A percentile compares a stretch with the other conserved stretches of the same genome.
These are phyloP conservation scores for Sarcodon sp. DNA, from an alignment of 768 basidiomycete genomes.

Conservation along the genomic window DNA sequence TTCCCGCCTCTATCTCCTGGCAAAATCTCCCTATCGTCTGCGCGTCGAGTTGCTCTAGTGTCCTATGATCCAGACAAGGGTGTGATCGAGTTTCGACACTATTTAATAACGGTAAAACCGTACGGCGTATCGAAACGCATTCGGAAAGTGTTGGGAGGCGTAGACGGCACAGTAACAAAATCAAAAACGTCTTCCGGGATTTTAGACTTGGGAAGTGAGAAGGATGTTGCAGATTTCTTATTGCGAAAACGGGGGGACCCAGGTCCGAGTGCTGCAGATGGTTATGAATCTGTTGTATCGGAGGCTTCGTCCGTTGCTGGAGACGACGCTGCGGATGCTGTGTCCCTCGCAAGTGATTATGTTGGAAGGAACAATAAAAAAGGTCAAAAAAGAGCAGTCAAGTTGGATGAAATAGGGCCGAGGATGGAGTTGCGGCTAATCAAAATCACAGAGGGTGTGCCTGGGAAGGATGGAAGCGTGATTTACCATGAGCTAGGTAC, in stretches of 20 bases:
- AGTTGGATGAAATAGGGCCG: constrained; percentile 89
- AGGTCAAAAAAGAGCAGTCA: constrained; percentile 83
- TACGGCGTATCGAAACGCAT: constrained; percentile 91
- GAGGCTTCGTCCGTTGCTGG: constrained; percentile 74
- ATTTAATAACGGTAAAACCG: constrained; percentile 88
- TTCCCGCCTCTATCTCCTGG: constrained; percentile 89
- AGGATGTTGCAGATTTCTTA: constrained; percentile 93
- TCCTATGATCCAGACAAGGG: constrained; percentile 80
- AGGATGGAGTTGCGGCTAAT: constrained; percentile 87
- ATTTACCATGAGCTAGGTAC: constrained; percentile 91
- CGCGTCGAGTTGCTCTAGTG: constrained; percentile 87
- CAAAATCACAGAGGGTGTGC: constrained; percentile 90
- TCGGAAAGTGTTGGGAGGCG: constrained; percentile 69
- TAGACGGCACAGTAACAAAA: constrained; percentile 19
- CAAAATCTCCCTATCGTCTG: constrained; percentile 70
- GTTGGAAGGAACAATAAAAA: constrained; percentile 90
- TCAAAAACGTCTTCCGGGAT: constrained; percentile 25
- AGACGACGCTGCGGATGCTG: constrained; percentile 60
- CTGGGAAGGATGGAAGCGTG: constrained; percentile 86
- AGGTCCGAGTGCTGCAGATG: constrained; percentile 33
- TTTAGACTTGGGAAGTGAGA: constrained; percentile 78
- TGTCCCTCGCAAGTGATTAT: constrained; percentile 85
- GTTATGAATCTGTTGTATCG: constrained; percentile 75
- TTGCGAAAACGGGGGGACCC: constrained; percentile 59
- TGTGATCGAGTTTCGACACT: constrained; percentile 90